These are phyloP conservation scores for Aspergillus terreus DNA, from an alignment of 2,329 filamentous ascomycete genomes.

Conservation along the genomic window DNA sequence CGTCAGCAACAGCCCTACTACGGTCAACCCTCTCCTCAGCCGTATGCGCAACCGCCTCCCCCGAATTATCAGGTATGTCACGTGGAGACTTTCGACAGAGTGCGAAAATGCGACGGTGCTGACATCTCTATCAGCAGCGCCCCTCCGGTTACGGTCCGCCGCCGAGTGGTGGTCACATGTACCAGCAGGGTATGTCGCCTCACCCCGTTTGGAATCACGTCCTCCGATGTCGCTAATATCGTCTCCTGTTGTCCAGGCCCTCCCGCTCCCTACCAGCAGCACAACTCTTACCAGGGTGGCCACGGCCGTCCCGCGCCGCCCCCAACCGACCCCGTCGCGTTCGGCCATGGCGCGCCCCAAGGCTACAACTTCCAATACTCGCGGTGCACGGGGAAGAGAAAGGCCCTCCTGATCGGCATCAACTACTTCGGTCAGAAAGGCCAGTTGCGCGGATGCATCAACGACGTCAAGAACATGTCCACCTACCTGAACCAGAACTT, in stretches of 20 bases:
- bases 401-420: conserved; percentile 88
- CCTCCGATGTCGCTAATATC: background rate
- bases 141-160: conserved; percentile 32
- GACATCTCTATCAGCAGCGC: conserved; percentile 20
- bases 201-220: background rate
- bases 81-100: background rate
- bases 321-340: conserved; percentile 63
- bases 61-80: conserved; percentile 37
- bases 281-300: conserved; percentile 55
- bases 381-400: conserved; percentile 80
- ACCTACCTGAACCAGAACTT: conserved; percentile 83
- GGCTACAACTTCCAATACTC: conserved; percentile 88
- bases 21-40: conserved; percentile 41
- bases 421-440: conserved; percentile 94
- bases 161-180: conserved; percentile 35
- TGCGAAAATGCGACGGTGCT: conserved; percentile 4
- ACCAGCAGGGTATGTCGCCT: conserved; percentile 34
- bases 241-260: background rate
- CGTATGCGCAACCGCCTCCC: conserved; percentile 27
- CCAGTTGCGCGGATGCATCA: conserved; percentile 89
- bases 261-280: conserved; percentile 31
- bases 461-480: conserved; percentile 97
- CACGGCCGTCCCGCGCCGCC: conserved; percentile 60
- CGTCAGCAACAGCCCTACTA: conserved; percentile 41
- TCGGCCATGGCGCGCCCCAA: conserved; percentile 75